Base-by-base conservation (phyloP, 805 yeast species). In the Yarrowia sp. region DNA sequence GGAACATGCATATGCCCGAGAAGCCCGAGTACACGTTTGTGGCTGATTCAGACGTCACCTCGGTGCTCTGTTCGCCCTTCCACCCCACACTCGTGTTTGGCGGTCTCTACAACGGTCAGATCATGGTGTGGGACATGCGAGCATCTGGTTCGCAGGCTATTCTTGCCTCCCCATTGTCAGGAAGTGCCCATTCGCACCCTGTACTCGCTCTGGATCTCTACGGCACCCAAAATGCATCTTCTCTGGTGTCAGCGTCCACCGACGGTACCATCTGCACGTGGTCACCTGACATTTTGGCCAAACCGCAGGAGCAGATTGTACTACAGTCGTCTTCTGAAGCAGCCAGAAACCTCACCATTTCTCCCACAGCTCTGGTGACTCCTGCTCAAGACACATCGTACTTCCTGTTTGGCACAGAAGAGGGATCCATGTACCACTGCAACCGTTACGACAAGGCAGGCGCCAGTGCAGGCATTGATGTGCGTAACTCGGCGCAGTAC, bases 41-140 rank as follows among this genome's bases (percentile, higher is more conserved):
- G 32, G 78, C 83, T 53, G 76, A 81, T n/a, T 77, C 85, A 16
- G 77, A 79, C 8, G 67, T 63, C 40, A 63, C 67, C 9, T 50
- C 68, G 38, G 79, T 85, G 14, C 71, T 79, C n/a, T 58, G 71
- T 2, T 85, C 85, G 36, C 78, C 78, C 12, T 73, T 75, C 35
- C 76, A 78, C 53, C 76, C 82, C 4, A 75, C 77, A 38, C 76
- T 80, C 38, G 74, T 84, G 9, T 78, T 82, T 53, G 89, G 84
- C 3, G 84, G 87, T 0, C 77, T 83, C 41, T 76, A 77, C 43
- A 82, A 82, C 73, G 89, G 89, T 2, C 82, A 80, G 66, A 69
- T 86, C 0, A 79, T 81, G 14, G 75, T 83, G n/a, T 86, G 88
- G 88, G 87, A 86, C 59, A 71, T 77, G 55, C 69, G 82, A 56